Percentiles rank a stretch among this genome's conserved stretches.
Evolutionary conservation across 176 grass and related monocot genomes (phyloP).

Genomic region (Raddia guianensis): DNA sequence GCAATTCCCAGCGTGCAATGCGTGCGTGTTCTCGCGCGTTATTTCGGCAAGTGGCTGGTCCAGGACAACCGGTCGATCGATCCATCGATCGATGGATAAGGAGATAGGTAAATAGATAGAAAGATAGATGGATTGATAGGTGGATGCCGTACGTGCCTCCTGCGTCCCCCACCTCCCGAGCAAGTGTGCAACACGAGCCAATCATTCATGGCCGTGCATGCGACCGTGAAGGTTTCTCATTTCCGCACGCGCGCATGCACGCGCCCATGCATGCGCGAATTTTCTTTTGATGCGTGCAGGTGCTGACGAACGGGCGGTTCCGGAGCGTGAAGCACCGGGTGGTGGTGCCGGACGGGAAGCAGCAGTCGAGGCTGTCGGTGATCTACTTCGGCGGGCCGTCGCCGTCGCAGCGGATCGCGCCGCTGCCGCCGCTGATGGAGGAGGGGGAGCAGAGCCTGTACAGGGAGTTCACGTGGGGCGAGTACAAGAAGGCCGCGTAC

Average conservation of each 20-base stretch:
- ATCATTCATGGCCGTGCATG: not conserved
- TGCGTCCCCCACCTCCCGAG: not conserved
- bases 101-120: not conserved
- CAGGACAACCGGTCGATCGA: no score
- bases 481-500: conserved; percentile 71
- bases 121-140: not conserved
- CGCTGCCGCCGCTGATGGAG: conserved; percentile 57
- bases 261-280: no score
- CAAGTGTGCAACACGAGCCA: not conserved
- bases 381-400: conserved; percentile 78
- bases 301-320: conserved; percentile 85
- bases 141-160: not conserved
- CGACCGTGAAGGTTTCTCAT: not conserved
- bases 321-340: conserved; percentile 86
- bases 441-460: conserved; percentile 71
- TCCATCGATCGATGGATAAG: no score
- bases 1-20: not conserved
- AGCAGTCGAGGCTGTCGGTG: conserved; percentile 61
- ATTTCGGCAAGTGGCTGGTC: not conserved
- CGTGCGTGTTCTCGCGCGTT: not conserved
- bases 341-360: conserved; percentile 52
- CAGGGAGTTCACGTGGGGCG: conserved; percentile 85
- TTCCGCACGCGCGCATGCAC: no score
- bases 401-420: conserved; percentile 53
- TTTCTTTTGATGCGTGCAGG: conserved; percentile 27